Evolutionary conservation across 352 stramenopile species (phyloP), one percentile per base, ranked within the genome.

Genomic region (Globisporangium acanthophoron): DNA sequence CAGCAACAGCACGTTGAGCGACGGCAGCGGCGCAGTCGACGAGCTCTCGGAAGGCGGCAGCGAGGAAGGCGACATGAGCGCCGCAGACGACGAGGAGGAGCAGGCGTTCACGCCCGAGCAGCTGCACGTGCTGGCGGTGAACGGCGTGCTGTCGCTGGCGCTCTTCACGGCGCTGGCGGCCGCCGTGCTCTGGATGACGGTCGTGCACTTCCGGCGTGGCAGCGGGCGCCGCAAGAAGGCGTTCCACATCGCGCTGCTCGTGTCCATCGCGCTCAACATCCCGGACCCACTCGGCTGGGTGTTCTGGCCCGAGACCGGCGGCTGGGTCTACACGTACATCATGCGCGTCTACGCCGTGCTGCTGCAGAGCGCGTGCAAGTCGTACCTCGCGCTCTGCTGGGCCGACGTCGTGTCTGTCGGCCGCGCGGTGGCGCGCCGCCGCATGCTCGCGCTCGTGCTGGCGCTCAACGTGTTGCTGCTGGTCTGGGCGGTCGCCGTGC

Each of bases 381-480:
- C 79, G 24, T 89, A 91, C 59, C 67, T 95, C 54, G 82, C 81
- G 29, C 71, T 95, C 44, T 82, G 70, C 53, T 95, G 85, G 85
- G 80, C 81, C 45, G 78, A 85, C 15, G 85, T 95, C 65, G 85
- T 92, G 15, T 86, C 80, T 5, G 79, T 80, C 7, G 85, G 85
- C 24, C 83, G 88, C 64, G 74, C 66, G 47, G 56, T 69, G n/a
- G 75, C 78, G 54, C 77, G 76, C 16, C 76, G 74, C 13, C 75
- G 76, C 40, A 74, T 87, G 50, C 74, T 67, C 40, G 75, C 73
- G 29, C 20, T 82, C 48, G 80, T 92, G 54, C 65, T 76, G 24
- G 69, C 69, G 20, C 70, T 90, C 61, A 89, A 89, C 55, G 55
- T 58, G 46, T 54, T 87, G 16, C 61, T 92, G 5, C 49, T 78